Conservation (phyloP, 208 protist genomes). For the Trypanosomatidae sp. region DNA sequence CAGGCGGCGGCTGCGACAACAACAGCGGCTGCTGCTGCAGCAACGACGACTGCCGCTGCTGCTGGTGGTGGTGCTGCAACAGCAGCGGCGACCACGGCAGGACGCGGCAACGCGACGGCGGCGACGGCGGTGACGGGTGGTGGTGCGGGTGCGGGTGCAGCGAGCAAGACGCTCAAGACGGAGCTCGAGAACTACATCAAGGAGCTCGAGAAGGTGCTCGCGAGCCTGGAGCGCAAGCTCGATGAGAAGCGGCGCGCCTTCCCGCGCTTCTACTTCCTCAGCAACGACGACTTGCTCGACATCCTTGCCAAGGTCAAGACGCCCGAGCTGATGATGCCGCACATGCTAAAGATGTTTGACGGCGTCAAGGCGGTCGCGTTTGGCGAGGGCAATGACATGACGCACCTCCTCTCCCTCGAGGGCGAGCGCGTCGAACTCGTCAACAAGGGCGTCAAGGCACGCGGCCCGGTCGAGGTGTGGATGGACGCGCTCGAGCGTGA, state of each 20-base stretch:
- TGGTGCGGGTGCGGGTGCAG: too few relatives aligned
- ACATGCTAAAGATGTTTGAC: slow-evolving; percentile 98
- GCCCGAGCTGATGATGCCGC: slow-evolving; percentile 93
- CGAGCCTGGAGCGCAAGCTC: slow-evolving; percentile 90
- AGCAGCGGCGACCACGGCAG: neutral
- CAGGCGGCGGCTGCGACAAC: too few relatives aligned
- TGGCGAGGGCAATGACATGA: slow-evolving; percentile 77
- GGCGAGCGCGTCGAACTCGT: slow-evolving; percentile 84
- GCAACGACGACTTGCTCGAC: slow-evolving; percentile 95
- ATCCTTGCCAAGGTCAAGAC: slow-evolving; percentile 97
- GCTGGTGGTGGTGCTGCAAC: too few relatives aligned
- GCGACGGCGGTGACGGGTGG: too few relatives aligned
- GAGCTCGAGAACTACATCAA: slow-evolving; percentile 87
- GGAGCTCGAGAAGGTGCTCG: slow-evolving; percentile 90
- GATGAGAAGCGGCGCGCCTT: slow-evolving; percentile 95
- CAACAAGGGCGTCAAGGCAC: slow-evolving; percentile 91
- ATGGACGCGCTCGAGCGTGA: slow-evolving; percentile 90
- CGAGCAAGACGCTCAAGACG: slow-evolving; percentile 52
- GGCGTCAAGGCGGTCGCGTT: slow-evolving; percentile 86
- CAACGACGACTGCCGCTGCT: too few relatives aligned
- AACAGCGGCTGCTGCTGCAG: too few relatives aligned
- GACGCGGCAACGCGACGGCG: too few relatives aligned
- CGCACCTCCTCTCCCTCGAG: slow-evolving; percentile 87
- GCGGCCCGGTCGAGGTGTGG: slow-evolving; percentile 93
- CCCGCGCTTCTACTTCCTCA: slow-evolving; percentile 97